phyloP scores from a whole-genome alignment of 345 rosid genomes.

The Salix udensis region DNA sequence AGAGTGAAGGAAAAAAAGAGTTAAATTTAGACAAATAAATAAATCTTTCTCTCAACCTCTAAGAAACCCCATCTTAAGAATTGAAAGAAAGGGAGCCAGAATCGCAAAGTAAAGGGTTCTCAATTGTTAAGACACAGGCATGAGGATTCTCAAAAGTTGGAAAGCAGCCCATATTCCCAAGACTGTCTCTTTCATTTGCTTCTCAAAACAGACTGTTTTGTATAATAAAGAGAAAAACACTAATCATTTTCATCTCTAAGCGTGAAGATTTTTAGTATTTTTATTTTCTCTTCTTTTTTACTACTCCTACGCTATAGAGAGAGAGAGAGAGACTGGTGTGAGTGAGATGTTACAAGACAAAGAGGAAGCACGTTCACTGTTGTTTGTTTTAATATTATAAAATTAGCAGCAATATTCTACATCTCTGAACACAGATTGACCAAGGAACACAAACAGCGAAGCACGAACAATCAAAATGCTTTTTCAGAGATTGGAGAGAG shows the following conservation, averaged over 20 bases:
- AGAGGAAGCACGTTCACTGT: conserved; percentile 56
- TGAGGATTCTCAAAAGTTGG: conserved; percentile 75
- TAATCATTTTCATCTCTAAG: conserved; percentile 50
- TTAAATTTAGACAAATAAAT: conserved; percentile 1
- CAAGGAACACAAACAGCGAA: conserved; percentile 31
- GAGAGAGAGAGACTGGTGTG: not conserved
- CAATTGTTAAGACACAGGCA: conserved; percentile 42
- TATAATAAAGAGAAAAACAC: conserved; percentile 10
- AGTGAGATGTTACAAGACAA: conserved; percentile 28
- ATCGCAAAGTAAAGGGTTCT: conserved; percentile 17
- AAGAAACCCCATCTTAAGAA: conserved; percentile 10
- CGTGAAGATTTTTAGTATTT: conserved; percentile 18
- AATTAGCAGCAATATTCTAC: conserved; percentile 8
- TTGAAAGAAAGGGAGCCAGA: conserved; percentile 19
- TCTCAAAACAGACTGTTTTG: not conserved
- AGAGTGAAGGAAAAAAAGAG: not conserved
- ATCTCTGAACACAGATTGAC: conserved; percentile 19
- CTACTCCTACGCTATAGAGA: not conserved
- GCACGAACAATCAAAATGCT: conserved; percentile 39
- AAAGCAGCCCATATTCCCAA: conserved; percentile 67
- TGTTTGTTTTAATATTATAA: conserved; percentile 16
- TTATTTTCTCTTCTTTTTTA: not conserved
- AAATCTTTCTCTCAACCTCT: conserved; percentile 8
- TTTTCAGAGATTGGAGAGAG: not conserved
- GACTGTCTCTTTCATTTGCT: conserved; percentile 13